A percentile compares a stretch with the other conserved stretches of the same genome.
Conservation (phyloP, 2,329 filamentous ascomycete species). For the Phaeosphaeria sp. region DNA sequence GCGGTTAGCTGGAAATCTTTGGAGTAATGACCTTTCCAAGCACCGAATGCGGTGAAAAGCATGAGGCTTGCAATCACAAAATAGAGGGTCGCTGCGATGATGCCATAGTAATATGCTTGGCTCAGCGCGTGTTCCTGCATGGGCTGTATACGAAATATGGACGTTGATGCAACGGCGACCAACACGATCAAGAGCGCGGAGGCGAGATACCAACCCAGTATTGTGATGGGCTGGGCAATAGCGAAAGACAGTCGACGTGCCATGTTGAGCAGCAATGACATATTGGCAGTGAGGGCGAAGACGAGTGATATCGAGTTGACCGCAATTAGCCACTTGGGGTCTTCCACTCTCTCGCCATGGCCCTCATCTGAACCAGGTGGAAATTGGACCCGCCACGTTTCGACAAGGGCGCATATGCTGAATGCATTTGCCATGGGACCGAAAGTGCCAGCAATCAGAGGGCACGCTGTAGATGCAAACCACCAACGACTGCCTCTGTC, state of each 20-base stretch:
- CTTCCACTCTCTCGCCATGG: slow-evolving; percentile 55
- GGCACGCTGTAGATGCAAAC: slow-evolving; percentile 66
- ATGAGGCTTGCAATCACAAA: slow-evolving; percentile 62
- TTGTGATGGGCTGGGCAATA: slow-evolving; percentile 65
- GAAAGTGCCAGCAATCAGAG: slow-evolving; percentile 62
- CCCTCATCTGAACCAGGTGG: slow-evolving; percentile 54
- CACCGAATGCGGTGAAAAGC: slow-evolving; percentile 63
- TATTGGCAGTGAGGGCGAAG: slow-evolving; percentile 61
- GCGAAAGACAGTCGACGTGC: slow-evolving; percentile 61
- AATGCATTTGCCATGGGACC: slow-evolving; percentile 63
- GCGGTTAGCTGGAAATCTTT: slow-evolving; percentile 63
- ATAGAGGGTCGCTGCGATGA: slow-evolving; percentile 64
- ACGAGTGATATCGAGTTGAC: slow-evolving; percentile 63
- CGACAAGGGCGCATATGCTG: slow-evolving; percentile 61
- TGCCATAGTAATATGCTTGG: slow-evolving; percentile 66
- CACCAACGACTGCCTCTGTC: slow-evolving; percentile 59
- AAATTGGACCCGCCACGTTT: slow-evolving; percentile 62
- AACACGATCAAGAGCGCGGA: slow-evolving; percentile 62
- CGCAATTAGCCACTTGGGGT: slow-evolving; percentile 62
- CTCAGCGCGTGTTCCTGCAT: slow-evolving; percentile 56
- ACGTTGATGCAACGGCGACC: slow-evolving; percentile 55
- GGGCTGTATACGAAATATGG: slow-evolving; percentile 52
- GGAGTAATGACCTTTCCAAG: slow-evolving; percentile 60
- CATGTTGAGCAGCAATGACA: slow-evolving; percentile 65
- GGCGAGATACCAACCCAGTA: slow-evolving; percentile 64